A percentile compares a stretch with the other conserved stretches of the same genome.
Conservation (phyloP, 2,329 filamentous ascomycete genomes). For the Diaporthe capsici region DNA sequence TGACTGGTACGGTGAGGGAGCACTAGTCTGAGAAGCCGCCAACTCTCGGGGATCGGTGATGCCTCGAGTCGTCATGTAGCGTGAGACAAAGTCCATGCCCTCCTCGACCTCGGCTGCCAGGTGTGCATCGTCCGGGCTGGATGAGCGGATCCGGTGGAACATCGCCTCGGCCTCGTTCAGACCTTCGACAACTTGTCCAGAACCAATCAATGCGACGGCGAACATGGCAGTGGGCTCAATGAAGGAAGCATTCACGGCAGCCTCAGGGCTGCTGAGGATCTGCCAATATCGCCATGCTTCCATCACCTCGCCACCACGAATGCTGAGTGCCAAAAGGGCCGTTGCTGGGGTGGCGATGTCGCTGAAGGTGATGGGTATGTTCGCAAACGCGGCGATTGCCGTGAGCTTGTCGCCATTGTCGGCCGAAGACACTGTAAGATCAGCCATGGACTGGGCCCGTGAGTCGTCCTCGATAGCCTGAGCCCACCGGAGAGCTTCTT, state of each 20-base stretch:
- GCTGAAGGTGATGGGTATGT: slow-evolving; percentile 66
- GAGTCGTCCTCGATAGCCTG: slow-evolving; percentile 72
- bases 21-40: slow-evolving; percentile 61
- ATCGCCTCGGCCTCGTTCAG: slow-evolving; percentile 84
- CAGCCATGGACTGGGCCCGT: slow-evolving; percentile 75
- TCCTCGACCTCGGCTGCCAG: slow-evolving; percentile 88
- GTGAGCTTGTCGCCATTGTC: slow-evolving; percentile 80
- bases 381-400: slow-evolving; percentile 76
- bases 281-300: slow-evolving; percentile 87
- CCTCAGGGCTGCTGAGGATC: slow-evolving; percentile 74
- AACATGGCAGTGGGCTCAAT: slow-evolving; percentile 95
- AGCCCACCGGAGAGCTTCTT: slow-evolving; percentile 82
- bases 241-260: slow-evolving; percentile 73
- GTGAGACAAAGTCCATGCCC: slow-evolving; percentile 77
- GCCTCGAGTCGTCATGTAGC: slow-evolving; percentile 70
- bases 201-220: slow-evolving; percentile 86
- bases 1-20: slow-evolving; percentile 66
- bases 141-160: slow-evolving; percentile 85
- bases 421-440: slow-evolving; percentile 83
- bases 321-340: slow-evolving; percentile 87
- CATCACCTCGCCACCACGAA: slow-evolving; percentile 84
- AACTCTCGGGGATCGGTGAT: slow-evolving; percentile 69
- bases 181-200: slow-evolving; percentile 86
- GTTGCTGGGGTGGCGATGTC: slow-evolving; percentile 74
- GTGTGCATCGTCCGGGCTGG: slow-evolving; percentile 67